Evolutionary conservation across 768 basidiomycete species (phyloP).

Genomic region (Roridomyces roridus): DNA sequence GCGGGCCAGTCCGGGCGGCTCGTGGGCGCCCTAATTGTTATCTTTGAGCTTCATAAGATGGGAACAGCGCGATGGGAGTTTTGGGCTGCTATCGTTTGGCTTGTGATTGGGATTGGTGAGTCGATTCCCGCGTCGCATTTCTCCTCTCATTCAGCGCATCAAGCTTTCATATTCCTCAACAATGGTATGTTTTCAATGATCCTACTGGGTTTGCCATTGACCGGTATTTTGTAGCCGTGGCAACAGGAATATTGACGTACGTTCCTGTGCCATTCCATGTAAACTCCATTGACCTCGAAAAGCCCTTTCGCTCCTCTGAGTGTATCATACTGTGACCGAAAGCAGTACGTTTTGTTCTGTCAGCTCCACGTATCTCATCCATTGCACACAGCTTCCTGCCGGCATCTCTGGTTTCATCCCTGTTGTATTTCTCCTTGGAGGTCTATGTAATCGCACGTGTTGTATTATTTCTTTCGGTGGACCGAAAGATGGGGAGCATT

Average conservation of each 20-base stretch:
- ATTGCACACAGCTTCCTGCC: constrained; percentile 46
- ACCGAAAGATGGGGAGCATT: constrained; percentile 11
- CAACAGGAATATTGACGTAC: constrained; percentile 39
- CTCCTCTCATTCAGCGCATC: background rate
- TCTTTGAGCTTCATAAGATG: constrained; percentile 36
- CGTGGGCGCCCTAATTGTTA: constrained; percentile 44
- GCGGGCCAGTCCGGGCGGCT: constrained; percentile 43
- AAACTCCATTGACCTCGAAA: background rate
- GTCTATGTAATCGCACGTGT: constrained; percentile 43
- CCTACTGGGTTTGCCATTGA: no score
- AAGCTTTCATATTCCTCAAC: constrained; percentile 47
- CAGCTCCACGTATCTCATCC: background rate
- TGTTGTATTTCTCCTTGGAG: constrained; percentile 43
- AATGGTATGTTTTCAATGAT: constrained; percentile 37
- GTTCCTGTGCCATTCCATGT: constrained; percentile 8
- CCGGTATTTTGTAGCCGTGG: no score
- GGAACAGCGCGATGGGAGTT: constrained; percentile 34
- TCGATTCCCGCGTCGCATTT: background rate
- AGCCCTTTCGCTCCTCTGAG: constrained; percentile 29
- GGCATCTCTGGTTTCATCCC: constrained; percentile 41
- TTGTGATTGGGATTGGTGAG: constrained; percentile 44
- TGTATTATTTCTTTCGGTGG: constrained; percentile 31
- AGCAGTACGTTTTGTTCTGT: constrained; percentile 28
- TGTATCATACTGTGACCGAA: constrained; percentile 38
- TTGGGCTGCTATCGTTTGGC: constrained; percentile 34